Evolutionary conservation across 2,329 filamentous ascomycete genomes (phyloP), one percentile per base, ranked within the genome.

Genomic region (Pleoardoris graminearum): DNA sequence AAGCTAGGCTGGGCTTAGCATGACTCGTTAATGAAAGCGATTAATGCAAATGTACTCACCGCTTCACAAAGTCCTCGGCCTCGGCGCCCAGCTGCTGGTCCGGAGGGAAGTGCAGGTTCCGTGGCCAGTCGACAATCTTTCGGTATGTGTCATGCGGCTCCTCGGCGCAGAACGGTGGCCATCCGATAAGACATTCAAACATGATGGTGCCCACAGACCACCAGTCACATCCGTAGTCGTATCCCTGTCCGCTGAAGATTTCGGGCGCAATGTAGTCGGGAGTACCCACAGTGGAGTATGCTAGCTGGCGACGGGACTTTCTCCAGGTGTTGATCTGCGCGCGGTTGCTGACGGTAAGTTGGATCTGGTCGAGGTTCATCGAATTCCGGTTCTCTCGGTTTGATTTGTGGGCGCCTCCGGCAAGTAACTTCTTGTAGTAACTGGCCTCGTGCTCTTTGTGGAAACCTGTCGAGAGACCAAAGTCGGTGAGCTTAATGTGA

Each of bases 151-250:
- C 94, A 70, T 96, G 93, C 55, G 91, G 90, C 72, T 97, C 93
- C 74, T 99, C 94, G 17, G 94, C 93, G 74, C 94, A 99, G 83
- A 99, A 99, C 25, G 94, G 94, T 50, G 94, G 94, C 94, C 94
- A 99, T 66, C 94, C 94, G 56, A 99, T 91, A 62, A 99, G 82
- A 75, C 94, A 99, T 76, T 99, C 94, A 68, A 97, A 99, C 94
- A 99, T 97, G 77, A 99, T 99, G 38, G 94, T 97, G 48, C 94
- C 94, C 44, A 99, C 83, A 19, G 90, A 96, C 94, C 94, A 99
- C 94, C 94, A 99, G 80, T 99, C 94, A 73, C 94, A 99, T 71
- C 95, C 88, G 68, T 93, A 96, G 53, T 91, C 90, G 78, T 99
- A 99, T 43, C 94, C 94, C 68, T 96, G 90, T 16, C 93, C 92